phyloP scores from a whole-genome alignment of 2,329 filamentous ascomycete species.

The Penicillium corylophilum region DNA sequence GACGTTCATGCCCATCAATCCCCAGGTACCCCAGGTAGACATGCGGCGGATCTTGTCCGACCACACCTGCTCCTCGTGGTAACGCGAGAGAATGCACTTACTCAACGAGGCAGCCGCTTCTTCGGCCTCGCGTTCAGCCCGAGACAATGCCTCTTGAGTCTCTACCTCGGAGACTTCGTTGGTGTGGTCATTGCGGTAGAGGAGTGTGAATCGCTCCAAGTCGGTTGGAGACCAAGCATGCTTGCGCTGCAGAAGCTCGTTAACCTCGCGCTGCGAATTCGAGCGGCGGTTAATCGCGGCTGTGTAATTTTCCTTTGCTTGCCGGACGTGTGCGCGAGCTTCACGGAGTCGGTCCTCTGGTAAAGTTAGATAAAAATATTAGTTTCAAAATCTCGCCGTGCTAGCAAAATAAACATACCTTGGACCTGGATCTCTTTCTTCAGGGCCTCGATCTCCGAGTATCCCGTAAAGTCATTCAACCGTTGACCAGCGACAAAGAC shows the following conservation, averaged over 20 bases:
- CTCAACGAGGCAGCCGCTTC: constrained; percentile 73
- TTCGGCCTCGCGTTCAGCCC: constrained; percentile 77
- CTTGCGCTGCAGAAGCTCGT: constrained; percentile 88
- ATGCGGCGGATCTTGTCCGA: constrained; percentile 94
- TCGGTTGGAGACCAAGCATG: constrained; percentile 85
- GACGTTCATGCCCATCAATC: constrained; percentile 95
- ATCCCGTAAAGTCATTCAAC: constrained; percentile 92
- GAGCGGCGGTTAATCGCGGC: constrained; percentile 79
- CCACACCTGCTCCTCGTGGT: constrained; percentile 99
- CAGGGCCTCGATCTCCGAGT: constrained; percentile 83
- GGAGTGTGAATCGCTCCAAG: constrained; percentile 87
- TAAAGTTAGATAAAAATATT: not conserved
- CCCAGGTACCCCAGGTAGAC: constrained; percentile 98
- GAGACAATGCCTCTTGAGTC: constrained; percentile 69
- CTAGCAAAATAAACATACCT: constrained; percentile 42
- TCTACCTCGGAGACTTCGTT: constrained; percentile 81
- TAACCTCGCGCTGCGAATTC: constrained; percentile 92
- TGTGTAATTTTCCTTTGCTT: constrained; percentile 74
- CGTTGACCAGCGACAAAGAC: constrained; percentile 81
- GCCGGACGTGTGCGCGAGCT: constrained; percentile 65
- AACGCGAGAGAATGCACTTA: constrained; percentile 80
- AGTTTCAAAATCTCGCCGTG: not conserved
- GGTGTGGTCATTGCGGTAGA: constrained; percentile 89
- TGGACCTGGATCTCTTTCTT: constrained; percentile 73
- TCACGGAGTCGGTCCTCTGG: constrained; percentile 53